Evolutionary conservation across 2,329 filamentous ascomycete species (phyloP), one percentile per base, ranked within the genome.

Genomic region (Monosporascus sp.): DNA sequence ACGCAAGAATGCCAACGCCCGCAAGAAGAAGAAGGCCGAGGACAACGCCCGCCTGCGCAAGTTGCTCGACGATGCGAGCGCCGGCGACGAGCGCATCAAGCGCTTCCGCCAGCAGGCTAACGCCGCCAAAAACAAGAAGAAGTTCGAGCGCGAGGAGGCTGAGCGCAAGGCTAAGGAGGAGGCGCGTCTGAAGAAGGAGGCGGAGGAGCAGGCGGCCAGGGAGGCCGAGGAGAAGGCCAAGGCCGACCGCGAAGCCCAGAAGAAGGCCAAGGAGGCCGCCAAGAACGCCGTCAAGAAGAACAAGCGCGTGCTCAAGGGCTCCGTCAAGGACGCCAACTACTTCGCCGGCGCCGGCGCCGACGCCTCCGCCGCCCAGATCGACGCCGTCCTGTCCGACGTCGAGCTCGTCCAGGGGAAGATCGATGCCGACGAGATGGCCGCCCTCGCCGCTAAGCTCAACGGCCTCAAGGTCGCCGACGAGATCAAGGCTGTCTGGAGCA

Each of bases 231-330:
- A 88, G 63, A 81, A 86, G 43, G 90, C 91, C 60, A 97, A 97
- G 81, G 82, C 80, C 5, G 86, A 91, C 54, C 89, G 88, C 63
- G 91, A 93, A 63, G 82, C 88, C 59, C 78, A 78, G 67, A 99
- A 97, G 85, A 99, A 99, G 83, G 87, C 89, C 56, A 99, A 97
- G 80, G 94, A 99, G 75, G 93, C 93, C 2, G 94, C 94, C 54
- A 99, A 99, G 86, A 97, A 91, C 68, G 94, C 94, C 16, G 88
- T 94, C 66, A 99, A 99, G 88, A 99, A 99, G 89, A 99, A 99
- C 84, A 97, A 97, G 84, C 91, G 94, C 79, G 88, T 97, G 48
- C 86, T 99, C 65, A 91, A 95, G 74, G 86, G 85, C 58, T 91
- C 89, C 60, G 89, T 93, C 74, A 99, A 99, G 82, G 94, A 99